Evolutionary conservation across 2,329 filamentous ascomycete genomes (phyloP).

Genomic region (Metarhizium robertsii): DNA sequence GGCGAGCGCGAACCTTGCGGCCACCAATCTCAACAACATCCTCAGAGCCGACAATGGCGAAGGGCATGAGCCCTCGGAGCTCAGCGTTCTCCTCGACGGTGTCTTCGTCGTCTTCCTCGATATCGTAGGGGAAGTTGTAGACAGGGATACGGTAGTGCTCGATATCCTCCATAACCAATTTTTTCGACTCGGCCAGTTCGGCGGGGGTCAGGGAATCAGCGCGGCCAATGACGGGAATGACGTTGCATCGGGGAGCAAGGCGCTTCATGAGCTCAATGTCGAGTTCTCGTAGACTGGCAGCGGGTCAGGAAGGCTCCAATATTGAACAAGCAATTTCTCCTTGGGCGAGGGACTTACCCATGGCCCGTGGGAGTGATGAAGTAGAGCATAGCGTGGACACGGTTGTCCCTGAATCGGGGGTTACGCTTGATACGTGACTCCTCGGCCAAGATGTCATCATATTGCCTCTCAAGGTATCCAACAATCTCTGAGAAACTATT

Average conservation of each 20-base stretch:
- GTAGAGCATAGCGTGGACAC: slow-evolving; percentile 95
- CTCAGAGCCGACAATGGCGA: slow-evolving; percentile 96
- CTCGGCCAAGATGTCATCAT: slow-evolving; percentile 97
- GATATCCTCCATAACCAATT: slow-evolving; percentile 99
- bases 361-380: slow-evolving; percentile 98
- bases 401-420: slow-evolving; percentile 97
- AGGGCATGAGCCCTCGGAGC: slow-evolving; percentile 94
- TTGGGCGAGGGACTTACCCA: slow-evolving; percentile 48
- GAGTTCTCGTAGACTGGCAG: slow-evolving; percentile 78
- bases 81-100: slow-evolving; percentile 99
- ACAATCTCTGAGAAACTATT: slow-evolving; percentile 91
- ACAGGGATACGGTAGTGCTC: slow-evolving; percentile 99
- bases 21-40: slow-evolving; percentile 91
- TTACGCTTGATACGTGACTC: slow-evolving; percentile 99
- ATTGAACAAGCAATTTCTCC: not conserved
- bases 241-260: slow-evolving; percentile 93
- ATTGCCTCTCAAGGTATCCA: slow-evolving; percentile 96
- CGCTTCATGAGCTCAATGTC: slow-evolving; percentile 99
- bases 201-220: slow-evolving; percentile 94
- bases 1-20: slow-evolving; percentile 82
- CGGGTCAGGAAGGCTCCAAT: not conserved
- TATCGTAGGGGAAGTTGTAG: slow-evolving; percentile 99
- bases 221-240: slow-evolving; percentile 97
- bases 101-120: slow-evolving; percentile 98
- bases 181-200: slow-evolving; percentile 97